Conservation (phyloP, 331 rosid species). For the Malus hybrid region DNA sequence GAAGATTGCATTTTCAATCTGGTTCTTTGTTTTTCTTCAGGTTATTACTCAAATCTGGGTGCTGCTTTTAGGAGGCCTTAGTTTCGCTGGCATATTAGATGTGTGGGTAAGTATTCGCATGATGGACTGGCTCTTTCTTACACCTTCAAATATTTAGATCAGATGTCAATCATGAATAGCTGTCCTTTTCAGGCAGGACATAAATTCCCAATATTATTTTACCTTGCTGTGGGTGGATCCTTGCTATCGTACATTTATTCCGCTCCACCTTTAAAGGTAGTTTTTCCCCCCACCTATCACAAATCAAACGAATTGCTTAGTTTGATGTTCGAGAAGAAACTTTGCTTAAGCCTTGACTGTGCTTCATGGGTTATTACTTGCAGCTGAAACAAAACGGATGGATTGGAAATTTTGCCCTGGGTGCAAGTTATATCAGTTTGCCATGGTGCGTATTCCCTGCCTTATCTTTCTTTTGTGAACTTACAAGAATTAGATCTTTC, state of each 20-base stretch:
- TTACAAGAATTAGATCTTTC: not conserved
- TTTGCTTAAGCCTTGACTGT: conserved; percentile 9
- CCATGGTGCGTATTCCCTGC: conserved; percentile 71
- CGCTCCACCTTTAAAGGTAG: conserved; percentile 92
- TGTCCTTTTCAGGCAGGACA: conserved; percentile 72
- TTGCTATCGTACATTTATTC: conserved; percentile 87
- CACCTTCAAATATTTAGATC: conserved; percentile 4
- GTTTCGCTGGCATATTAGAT: conserved; percentile 71
- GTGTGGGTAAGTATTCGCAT: conserved; percentile 69
- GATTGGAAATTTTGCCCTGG: conserved; percentile 96
- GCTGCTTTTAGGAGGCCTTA: conserved; percentile 84
- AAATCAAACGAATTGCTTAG: conserved; percentile 10
- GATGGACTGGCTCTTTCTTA: conserved; percentile 3
- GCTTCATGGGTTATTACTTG: conserved; percentile 29
- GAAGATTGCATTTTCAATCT: not conserved
- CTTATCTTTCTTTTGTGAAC: not conserved
- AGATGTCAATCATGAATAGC: conserved; percentile 14
- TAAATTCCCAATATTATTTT: conserved; percentile 68
- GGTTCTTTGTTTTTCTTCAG: conserved; percentile 30
- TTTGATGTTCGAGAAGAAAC: not conserved
- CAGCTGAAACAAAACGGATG: conserved; percentile 98
- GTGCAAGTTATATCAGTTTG: conserved; percentile 95
- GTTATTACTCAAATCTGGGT: conserved; percentile 94
- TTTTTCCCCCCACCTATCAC: not conserved
- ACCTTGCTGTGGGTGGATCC: conserved; percentile 94